Conservation (phyloP, 2,329 filamentous ascomycete species). For the Colletotrichum abscissum region DNA sequence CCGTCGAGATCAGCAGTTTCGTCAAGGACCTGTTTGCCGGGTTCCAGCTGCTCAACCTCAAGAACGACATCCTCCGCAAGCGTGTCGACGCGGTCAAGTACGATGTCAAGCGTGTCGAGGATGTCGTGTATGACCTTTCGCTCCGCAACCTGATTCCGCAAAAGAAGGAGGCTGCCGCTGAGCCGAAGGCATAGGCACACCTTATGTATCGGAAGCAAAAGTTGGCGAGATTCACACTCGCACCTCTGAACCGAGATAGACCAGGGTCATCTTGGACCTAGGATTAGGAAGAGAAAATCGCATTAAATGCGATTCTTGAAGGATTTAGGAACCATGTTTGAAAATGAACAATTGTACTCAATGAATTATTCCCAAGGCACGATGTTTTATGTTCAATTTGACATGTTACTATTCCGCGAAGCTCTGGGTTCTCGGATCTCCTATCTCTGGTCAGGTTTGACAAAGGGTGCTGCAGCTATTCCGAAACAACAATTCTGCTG, state of each 20-base stretch:
- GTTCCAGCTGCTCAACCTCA: conserved; percentile 96
- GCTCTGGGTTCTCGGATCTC: no score
- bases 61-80: conserved; percentile 92
- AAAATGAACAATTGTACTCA: neutral
- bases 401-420: neutral
- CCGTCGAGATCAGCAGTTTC: conserved; percentile 88
- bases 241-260: neutral
- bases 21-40: conserved; percentile 96
- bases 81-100: conserved; percentile 96
- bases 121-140: conserved; percentile 95
- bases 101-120: conserved; percentile 96
- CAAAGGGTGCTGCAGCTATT: neutral
- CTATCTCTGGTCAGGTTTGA: neutral
- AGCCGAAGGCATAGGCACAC: neutral
- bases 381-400: no score
- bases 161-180: conserved; percentile 16
- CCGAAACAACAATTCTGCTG: neutral
- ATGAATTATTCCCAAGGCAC: no score
- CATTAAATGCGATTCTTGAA: neutral
- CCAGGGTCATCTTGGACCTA: neutral
- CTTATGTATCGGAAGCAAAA: no score
- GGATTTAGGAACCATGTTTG: neutral
- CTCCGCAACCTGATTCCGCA: conserved; percentile 81
- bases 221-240: neutral
- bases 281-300: neutral